Percentiles rank a stretch among this genome's conserved stretches.
Conservation (phyloP, 2,329 filamentous ascomycete genomes). For the Huntiella savannae region DNA sequence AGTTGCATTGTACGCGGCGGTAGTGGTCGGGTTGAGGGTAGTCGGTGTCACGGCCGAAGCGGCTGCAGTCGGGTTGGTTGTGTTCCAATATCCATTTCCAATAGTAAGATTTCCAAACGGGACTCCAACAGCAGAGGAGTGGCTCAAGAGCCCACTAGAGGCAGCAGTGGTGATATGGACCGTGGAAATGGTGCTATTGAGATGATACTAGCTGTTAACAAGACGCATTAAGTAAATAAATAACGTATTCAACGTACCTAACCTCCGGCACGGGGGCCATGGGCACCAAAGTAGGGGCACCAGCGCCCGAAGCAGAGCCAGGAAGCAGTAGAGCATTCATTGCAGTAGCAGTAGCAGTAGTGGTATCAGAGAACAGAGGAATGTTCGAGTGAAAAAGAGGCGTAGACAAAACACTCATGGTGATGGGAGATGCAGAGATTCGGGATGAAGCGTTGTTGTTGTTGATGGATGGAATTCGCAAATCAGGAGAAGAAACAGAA, state of each 20-base stretch:
- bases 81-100: too few species aligned
- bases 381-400: background rate
- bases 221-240: background rate
- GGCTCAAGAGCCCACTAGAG: too few species aligned
- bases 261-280: background rate
- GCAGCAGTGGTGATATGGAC: too few species aligned
- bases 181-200: too few species aligned
- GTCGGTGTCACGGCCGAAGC: background rate
- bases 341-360: constrained; percentile 3
- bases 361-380: constrained; percentile 1
- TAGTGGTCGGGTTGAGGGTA: background rate
- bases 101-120: constrained; percentile 1
- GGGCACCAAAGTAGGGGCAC: background rate
- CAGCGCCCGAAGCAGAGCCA: constrained; percentile 5
- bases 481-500: constrained; percentile 4
- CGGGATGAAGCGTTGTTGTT: background rate
- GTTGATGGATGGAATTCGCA: background rate
- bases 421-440: background rate
- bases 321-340: constrained; percentile 8
- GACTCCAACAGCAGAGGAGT: background rate
- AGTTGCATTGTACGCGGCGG: background rate
- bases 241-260: constrained; percentile 3
- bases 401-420: background rate
- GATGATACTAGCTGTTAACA: background rate
- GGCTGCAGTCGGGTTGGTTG: background rate